A percentile compares a stretch with the other conserved stretches of the same genome.
These are phyloP conservation scores for Cunninghamia lanceolata DNA, from an alignment of 75 land plant species.

Conservation along the genomic window DNA sequence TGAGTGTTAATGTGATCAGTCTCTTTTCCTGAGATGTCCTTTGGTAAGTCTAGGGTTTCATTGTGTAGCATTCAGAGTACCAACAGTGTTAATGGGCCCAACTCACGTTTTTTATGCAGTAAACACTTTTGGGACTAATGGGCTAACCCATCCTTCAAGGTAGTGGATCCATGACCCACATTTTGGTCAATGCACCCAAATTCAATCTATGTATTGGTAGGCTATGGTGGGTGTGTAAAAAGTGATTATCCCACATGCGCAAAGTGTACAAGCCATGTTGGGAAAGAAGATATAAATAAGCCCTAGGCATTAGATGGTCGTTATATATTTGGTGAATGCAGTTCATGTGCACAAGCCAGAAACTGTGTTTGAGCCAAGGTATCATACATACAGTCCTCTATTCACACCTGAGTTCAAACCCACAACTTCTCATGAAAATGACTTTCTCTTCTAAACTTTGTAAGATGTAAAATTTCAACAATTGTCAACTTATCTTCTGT, in stretches of 20 bases:
- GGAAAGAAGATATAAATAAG: not conserved
- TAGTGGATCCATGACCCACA: not conserved
- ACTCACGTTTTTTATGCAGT: not conserved
- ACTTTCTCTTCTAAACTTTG: not conserved
- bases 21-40: no score
- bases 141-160: not conserved
- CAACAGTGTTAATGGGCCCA: not conserved
- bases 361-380: not conserved
- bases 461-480: not conserved
- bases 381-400: not conserved
- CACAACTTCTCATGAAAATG: not conserved
- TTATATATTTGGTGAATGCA: not conserved
- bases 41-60: no score
- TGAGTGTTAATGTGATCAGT: no score
- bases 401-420: not conserved
- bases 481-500: not conserved
- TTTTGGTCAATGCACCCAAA: not conserved
- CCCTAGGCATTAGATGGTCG: not conserved
- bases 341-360: not conserved
- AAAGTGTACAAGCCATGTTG: not conserved
- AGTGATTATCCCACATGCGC: not conserved
- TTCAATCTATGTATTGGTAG: not conserved
- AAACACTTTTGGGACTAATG: not conserved
- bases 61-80: no score
- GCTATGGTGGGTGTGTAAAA: not conserved